Percentiles rank a stretch among this genome's conserved stretches.
Conservation (phyloP, 208 protist genomes). For the Crithidia mellificae region DNA sequence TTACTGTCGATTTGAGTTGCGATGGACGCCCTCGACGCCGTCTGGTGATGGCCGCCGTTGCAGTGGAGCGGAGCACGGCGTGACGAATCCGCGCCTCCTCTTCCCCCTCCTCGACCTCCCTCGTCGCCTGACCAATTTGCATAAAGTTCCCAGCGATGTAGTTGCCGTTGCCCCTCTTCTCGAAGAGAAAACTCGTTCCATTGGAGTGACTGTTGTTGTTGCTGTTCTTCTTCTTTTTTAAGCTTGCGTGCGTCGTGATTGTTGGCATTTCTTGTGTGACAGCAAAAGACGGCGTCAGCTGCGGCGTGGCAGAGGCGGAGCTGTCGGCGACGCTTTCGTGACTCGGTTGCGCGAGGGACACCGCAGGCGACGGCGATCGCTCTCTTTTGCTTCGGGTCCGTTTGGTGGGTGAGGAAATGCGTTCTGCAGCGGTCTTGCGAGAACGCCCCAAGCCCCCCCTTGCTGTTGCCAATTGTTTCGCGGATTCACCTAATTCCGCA, state of each 20-base stretch:
- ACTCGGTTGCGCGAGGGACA: not conserved
- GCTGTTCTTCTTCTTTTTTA: too few relatives aligned
- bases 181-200: too few relatives aligned
- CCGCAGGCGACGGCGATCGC: not conserved
- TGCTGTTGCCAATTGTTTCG: too few relatives aligned
- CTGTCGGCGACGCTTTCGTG: not conserved
- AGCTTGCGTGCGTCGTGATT: not conserved
- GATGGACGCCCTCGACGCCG: constrained; percentile 11
- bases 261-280: not conserved
- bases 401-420: too few relatives aligned
- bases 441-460: too few relatives aligned
- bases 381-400: not conserved
- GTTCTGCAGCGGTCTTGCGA: too few relatives aligned
- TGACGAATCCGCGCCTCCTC: constrained; percentile 40
- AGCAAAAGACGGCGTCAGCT: constrained; percentile 6
- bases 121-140: too few relatives aligned
- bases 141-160: too few relatives aligned
- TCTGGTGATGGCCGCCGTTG: constrained; percentile 14
- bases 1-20: not conserved
- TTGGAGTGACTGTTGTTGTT: too few relatives aligned
- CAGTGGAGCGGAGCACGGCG: constrained; percentile 36
- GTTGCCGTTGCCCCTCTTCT: too few relatives aligned
- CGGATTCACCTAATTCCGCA: too few relatives aligned
- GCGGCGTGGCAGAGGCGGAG: constrained; percentile 1
- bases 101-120: too few relatives aligned